These are phyloP conservation scores for Panus rudis DNA, from an alignment of 768 basidiomycete species.

Conservation along the genomic window DNA sequence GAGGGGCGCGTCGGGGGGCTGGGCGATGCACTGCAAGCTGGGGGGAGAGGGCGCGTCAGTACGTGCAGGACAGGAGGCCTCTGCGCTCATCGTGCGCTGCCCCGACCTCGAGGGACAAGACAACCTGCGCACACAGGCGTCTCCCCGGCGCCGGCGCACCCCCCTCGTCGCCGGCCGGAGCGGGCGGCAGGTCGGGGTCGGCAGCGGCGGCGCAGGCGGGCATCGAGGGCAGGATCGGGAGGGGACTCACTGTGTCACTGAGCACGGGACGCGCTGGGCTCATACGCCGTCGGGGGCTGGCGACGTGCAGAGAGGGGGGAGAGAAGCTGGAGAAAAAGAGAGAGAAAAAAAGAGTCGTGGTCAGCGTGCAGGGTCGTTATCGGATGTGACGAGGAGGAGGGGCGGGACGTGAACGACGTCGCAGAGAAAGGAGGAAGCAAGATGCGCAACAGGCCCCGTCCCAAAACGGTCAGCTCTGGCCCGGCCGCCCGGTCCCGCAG, in stretches of 20 bases:
- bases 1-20: conserved; percentile 32
- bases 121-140: too few species aligned
- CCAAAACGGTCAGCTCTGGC: neutral
- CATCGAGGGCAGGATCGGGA: neutral
- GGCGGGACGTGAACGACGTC: conserved; percentile 19
- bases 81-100: too few species aligned
- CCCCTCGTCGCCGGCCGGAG: too few species aligned
- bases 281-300: neutral
- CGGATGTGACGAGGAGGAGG: conserved; percentile 6
- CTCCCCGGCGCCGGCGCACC: too few species aligned
- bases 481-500: neutral
- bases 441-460: neutral
- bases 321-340: conserved; percentile 9
- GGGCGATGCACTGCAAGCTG: conserved; percentile 40
- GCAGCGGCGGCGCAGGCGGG: too few species aligned
- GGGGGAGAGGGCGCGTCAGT: conserved; percentile 16
- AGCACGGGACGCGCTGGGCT: neutral
- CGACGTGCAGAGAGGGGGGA: conserved; percentile 7
- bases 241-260: neutral
- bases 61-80: conserved; percentile 9
- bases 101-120: too few species aligned
- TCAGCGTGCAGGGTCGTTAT: conserved; percentile 20
- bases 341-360: conserved; percentile 10
- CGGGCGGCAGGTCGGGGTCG: too few species aligned
- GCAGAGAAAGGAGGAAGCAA: conserved; percentile 13